Base-by-base conservation (phyloP, 2,329 filamentous ascomycete species). In the Hysterium pulicare region DNA sequence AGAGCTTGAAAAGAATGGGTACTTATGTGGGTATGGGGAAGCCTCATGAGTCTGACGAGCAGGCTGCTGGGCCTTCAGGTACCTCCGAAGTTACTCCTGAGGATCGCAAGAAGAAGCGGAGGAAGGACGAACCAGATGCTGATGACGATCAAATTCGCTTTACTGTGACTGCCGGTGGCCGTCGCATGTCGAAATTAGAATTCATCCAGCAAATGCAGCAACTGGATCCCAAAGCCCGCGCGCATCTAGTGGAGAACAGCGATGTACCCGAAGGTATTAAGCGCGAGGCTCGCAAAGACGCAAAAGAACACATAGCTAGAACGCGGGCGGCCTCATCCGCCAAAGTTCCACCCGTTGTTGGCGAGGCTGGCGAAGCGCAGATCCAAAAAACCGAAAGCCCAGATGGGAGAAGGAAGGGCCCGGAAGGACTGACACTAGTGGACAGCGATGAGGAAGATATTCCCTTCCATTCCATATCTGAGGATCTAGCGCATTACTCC, bases 121-220 rank as follows among this genome's bases (percentile, higher is more conserved):
- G 58, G 30, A 51, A 56, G 5, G 67, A 71, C 10, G 58, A 70
- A 3, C 70, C 76, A n/a, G 76, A 77, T 2, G 75, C 78, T 2
- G 86, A 90, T 44, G 86, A 90, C 51, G 76, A 79, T 11, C 75
- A 81, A 42, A 82, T 91, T 42, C 79, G 87, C 11, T 91, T 90
- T 66, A 90, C 83, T 1, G 86, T 91, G 49, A 81, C 78, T 33
- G 81, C 83, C 24, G 79, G 82, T n/a, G 85, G 85, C 5, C 75
- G 77, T 47, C 80, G 87, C 36, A 84, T 93, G 79, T 90, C 78
- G 48, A 90, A 90, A 67, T 81, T 84, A 4, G 86, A 90, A 57
- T 91, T 93, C 59, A 81, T 93, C 47, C 73, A 77, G 35, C 82
- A 88, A 59, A 83, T 93, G 58, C 80, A 82, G 50, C 79, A 82